Evolutionary conservation across 2,329 filamentous ascomycete genomes (phyloP), one percentile per base, ranked within the genome.

Genomic region (Microsporum canis): DNA sequence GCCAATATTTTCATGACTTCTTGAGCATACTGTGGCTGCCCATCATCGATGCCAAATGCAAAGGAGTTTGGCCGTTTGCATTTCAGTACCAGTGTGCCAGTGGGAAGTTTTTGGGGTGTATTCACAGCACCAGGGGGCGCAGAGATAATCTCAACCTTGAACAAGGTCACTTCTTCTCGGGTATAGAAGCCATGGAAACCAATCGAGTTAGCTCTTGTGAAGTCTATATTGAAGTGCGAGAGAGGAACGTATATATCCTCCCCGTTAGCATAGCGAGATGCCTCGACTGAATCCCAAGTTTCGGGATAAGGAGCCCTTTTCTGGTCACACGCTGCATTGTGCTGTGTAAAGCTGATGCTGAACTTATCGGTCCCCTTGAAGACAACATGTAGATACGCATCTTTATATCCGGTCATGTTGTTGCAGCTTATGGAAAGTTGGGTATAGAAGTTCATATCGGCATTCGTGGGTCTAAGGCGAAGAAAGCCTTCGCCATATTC

Each of bases 1-100:
- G 82, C 78, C 66, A 88, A 76, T 59, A 85, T 83, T 45, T 79
- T 73, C 73, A 86, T 81, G 23, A 87, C 82, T 64, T 81, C 72
- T 71, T 84, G 79, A 1, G 84, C 84, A 61, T 81, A 78, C 38
- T 73, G 68, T 55, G 85, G 85, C 58, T 81, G 77, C 27, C 85
- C 86, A 70, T 88, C 86, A 68, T 88, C 86, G 64, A 88, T 88
- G 57, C 85, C 85, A 70, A 88, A 88, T 1, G 86, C 86, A 69
- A 88, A 88, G 0, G 82, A 84, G 73, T 87, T 86, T 55, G 85
- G 84, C 17, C 84, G 79, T 65, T 81, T 85, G 77, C 86, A 88
- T 5, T 80, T 77, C 67, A 87, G 83, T 53, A 85, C 75, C 38
- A 88, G 75, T 23, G 78, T 79, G 5, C 85, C 85, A 0, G 79